Percentiles rank a stretch among this genome's conserved stretches.
Conservation (phyloP, 1,284 basidiomycete species). For the Fistulinella cinereoalba region DNA sequence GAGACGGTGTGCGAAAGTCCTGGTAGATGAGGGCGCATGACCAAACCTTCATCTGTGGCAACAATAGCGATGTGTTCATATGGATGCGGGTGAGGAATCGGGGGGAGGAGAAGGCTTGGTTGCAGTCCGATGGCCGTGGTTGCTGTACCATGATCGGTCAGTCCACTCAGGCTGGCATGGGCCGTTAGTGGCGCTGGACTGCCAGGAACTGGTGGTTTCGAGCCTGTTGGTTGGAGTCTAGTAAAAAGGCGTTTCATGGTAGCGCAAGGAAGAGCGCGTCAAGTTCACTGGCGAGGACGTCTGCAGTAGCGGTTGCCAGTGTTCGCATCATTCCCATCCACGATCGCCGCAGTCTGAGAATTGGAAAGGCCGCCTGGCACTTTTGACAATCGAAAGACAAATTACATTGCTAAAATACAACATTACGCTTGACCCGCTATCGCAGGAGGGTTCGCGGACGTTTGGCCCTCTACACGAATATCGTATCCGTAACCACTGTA, state of each 20-base stretch:
- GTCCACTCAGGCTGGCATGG: not conserved
- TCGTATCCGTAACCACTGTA: slow-evolving; percentile 84
- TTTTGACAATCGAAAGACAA: slow-evolving; percentile 14
- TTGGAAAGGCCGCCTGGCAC: no score
- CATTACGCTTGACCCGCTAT: slow-evolving; percentile 19
- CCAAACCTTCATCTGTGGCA: slow-evolving; percentile 55
- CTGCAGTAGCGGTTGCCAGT: no score
- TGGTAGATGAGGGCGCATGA: slow-evolving; percentile 56
- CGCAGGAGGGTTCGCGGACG: slow-evolving; percentile 18
- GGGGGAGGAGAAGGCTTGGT: slow-evolving; percentile 60
- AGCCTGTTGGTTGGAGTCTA: slow-evolving; percentile 8
- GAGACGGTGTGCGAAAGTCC: slow-evolving; percentile 37
- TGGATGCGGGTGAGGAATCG: slow-evolving; percentile 69
- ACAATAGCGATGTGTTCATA: slow-evolving; percentile 63
- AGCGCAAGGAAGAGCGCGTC: not conserved
- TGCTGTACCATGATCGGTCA: slow-evolving; percentile 15
- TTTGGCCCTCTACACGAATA: slow-evolving; percentile 47
- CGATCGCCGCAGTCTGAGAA: no score
- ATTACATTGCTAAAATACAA: slow-evolving; percentile 16
- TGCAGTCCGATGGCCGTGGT: slow-evolving; percentile 42
- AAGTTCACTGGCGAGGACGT: not conserved
- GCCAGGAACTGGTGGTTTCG: not conserved
- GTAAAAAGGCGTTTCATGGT: slow-evolving; percentile 29
- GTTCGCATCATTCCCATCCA: no score
- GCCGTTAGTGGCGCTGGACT: not conserved